Evolutionary conservation across 495 filamentous ascomycete species (phyloP).

Genomic region (Evernia prunastri): DNA sequence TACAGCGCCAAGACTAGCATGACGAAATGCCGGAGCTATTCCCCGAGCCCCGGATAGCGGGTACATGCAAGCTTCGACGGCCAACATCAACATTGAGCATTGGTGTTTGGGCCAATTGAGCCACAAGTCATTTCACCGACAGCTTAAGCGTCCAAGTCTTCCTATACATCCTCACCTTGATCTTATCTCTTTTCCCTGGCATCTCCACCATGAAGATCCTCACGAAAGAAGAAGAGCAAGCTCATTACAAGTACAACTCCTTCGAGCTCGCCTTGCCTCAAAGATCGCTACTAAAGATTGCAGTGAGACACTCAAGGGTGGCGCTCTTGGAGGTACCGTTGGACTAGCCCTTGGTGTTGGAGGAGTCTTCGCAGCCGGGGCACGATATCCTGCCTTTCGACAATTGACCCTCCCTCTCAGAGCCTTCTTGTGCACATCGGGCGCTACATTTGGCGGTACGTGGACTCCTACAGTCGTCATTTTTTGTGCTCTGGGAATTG

Average conservation of each 20-base stretch:
- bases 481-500: too few species aligned
- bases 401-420: constrained; percentile 80
- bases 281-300: constrained; percentile 37
- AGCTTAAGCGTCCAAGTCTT: not conserved
- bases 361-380: constrained; percentile 55
- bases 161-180: not conserved
- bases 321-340: constrained; percentile 57
- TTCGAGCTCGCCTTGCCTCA: not conserved
- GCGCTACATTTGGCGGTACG: constrained; percentile 70
- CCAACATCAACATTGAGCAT: too few species aligned
- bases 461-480: not conserved
- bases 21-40: too few species aligned
- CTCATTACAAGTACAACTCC: constrained; percentile 50
- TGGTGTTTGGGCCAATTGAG: not conserved
- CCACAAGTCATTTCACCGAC: not conserved
- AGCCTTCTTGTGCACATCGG: constrained; percentile 78
- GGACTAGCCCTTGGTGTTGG: constrained; percentile 59
- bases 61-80: not conserved
- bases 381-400: constrained; percentile 66
- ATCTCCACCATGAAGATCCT: constrained; percentile 76
- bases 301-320: constrained; percentile 71
- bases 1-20: too few species aligned
- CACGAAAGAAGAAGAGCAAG: constrained; percentile 82
- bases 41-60: not conserved
- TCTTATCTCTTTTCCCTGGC: not conserved